A percentile compares a stretch with the other conserved stretches of the same genome.
Conservation (phyloP, 805 yeast genomes). For the Starmerella scarabaei region DNA sequence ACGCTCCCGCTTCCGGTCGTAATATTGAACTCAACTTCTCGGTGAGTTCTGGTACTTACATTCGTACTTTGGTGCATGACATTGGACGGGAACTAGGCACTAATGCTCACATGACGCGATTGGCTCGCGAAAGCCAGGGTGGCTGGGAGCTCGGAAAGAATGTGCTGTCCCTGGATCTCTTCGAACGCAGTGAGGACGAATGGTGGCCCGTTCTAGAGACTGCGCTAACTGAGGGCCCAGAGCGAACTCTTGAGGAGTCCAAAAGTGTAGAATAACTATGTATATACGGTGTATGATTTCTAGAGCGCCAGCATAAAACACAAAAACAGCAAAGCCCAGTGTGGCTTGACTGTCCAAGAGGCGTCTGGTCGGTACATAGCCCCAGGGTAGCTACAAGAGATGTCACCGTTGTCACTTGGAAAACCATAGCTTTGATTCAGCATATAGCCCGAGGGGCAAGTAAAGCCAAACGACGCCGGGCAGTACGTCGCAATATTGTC, state of each 20-base stretch:
- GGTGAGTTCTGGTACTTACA: conserved; percentile 92
- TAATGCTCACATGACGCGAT: conserved; percentile 76
- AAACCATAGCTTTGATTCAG: conserved; percentile 24
- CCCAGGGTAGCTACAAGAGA: conserved; percentile 29
- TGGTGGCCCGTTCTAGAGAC: conserved; percentile 40
- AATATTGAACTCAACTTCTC: conserved; percentile 57
- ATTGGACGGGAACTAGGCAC: conserved; percentile 69
- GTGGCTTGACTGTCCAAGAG: conserved; percentile 4
- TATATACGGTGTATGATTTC: not conserved
- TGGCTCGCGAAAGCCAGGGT: conserved; percentile 63
- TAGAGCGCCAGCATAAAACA: not conserved
- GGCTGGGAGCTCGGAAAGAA: conserved; percentile 66
- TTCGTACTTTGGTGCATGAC: conserved; percentile 80
- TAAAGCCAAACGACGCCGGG: conserved; percentile 61
- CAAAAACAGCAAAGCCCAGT: conserved; percentile 3
- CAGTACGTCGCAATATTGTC: conserved; percentile 68
- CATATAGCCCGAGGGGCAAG: conserved; percentile 44
- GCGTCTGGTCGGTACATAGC: conserved; percentile 24
- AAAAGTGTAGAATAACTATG: not conserved
- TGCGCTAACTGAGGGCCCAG: conserved; percentile 30
- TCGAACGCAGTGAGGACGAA: conserved; percentile 41
- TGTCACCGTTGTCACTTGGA: conserved; percentile 24
- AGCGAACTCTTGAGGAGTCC: conserved; percentile 1
- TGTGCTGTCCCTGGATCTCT: conserved; percentile 53
- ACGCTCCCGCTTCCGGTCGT: conserved; percentile 17